Evolutionary conservation across 768 basidiomycete species (phyloP), one percentile per base, ranked within the genome.

Genomic region (Tephrocybe sp.): DNA sequence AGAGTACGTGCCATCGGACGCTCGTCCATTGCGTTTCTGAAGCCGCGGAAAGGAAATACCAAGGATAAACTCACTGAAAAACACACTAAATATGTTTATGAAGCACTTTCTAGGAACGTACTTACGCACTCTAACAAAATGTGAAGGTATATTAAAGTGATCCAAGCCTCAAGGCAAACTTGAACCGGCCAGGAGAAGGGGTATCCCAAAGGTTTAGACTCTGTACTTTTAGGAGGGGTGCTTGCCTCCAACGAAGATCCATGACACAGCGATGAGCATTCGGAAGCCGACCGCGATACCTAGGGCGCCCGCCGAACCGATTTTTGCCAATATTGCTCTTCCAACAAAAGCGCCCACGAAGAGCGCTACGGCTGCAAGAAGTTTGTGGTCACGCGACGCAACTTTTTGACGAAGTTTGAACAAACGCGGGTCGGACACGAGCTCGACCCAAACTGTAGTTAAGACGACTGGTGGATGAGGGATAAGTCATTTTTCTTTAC

Each of bases 401-500:
- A 87, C 75, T 42, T 67, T 68, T 43, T 76, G 69, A 33, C 74
- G 74, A 39, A 79, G 48, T 19, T 73, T 59, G 73, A 93, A 86
- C 19, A 94, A 77, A 37, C 42, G 46, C 1, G 42, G 42, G 42
- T 50, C 49, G 7, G 49, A 83, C 76, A 88, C 77, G 42, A 94
- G 79, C 58, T 94, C 91, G 56, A 91, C 89, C 90, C 90, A 94
- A 49, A 91, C 79, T 15, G 88, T 89, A 12, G 91, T 94, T 9
- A 94, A 73, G 37, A 92, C 88, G 55, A 91, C 88, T 83, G 63
- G 34, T 36, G 33, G 18, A 38, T 10, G 34, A 36, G 3, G 46
- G 8, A 48, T 16, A 12, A 19, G 37, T 36, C 24, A 15, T 16
- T 33, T 24, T 25, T 8, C 4, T n/a, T n/a, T n/a, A 37, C n/a